A percentile compares a stretch with the other conserved stretches of the same genome.
These are phyloP conservation scores for Paramecium biaurelia DNA, from an alignment of 73 alveolate species.

Conservation along the genomic window DNA sequence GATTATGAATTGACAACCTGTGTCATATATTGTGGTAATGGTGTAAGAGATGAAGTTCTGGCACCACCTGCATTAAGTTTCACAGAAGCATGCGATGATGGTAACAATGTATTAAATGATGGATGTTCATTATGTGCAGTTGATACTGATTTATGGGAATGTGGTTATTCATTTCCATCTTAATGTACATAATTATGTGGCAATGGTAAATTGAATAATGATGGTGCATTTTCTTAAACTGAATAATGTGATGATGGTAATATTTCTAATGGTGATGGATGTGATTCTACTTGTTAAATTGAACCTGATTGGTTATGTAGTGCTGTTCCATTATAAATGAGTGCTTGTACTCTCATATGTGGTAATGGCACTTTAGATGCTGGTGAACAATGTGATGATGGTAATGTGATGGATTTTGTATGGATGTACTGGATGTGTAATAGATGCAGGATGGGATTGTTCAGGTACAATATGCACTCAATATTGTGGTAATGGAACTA, in stretches of 20 bases:
- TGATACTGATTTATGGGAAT: slow-evolving; percentile 39
- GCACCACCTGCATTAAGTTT: neutral
- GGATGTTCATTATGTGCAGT: slow-evolving; percentile 60
- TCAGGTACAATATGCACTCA: slow-evolving; percentile 50
- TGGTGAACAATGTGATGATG: slow-evolving; percentile 74
- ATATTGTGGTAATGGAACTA: slow-evolving; percentile 50
- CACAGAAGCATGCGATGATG: slow-evolving; percentile 67
- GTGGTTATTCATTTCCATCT: neutral
- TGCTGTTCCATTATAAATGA: neutral
- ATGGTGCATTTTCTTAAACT: neutral
- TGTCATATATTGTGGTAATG: slow-evolving; percentile 30
- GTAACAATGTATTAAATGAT: slow-evolving; percentile 63
- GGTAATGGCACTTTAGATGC: slow-evolving; percentile 64
- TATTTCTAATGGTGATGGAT: slow-evolving; percentile 66
- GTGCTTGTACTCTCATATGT: slow-evolving; percentile 12
- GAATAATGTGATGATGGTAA: slow-evolving; percentile 74
- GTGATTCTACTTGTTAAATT: slow-evolving; percentile 45
- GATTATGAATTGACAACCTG: slow-evolving; percentile 1
- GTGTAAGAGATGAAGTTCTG: neutral
- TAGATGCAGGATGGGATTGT: slow-evolving; percentile 74
- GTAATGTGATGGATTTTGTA: slow-evolving; percentile 68
- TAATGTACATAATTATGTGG: slow-evolving; percentile 67
- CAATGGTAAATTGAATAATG: slow-evolving; percentile 55
- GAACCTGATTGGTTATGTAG: slow-evolving; percentile 63
- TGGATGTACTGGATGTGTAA: slow-evolving; percentile 70